These are phyloP conservation scores for Grigorovia transvaalensis DNA, from an alignment of 805 yeast genomes.

Conservation along the genomic window DNA sequence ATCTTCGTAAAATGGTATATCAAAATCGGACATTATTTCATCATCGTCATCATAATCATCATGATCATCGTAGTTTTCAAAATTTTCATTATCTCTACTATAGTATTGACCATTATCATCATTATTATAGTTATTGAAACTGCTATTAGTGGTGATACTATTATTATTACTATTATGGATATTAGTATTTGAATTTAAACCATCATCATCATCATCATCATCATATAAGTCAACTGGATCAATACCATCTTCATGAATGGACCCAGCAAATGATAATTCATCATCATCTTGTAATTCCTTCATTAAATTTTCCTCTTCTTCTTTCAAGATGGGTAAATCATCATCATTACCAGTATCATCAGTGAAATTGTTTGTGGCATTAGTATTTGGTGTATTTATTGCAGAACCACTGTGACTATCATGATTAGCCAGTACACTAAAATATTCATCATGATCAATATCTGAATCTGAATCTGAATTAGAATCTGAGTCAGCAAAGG, in stretches of 20 bases:
- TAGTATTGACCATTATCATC: background rate
- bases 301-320: slow-evolving; percentile 26
- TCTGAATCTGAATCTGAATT: slow-evolving; percentile 28
- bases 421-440: slow-evolving; percentile 21
- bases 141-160: background rate
- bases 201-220: no score
- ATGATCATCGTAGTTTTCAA: slow-evolving; percentile 21
- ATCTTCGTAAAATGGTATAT: slow-evolving; percentile 35
- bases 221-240: slow-evolving; percentile 19
- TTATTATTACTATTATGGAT: slow-evolving; percentile 1
- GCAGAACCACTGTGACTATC: slow-evolving; percentile 12
- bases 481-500: slow-evolving; percentile 25
- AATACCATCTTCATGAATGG: slow-evolving; percentile 25
- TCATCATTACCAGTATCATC: slow-evolving; percentile 26
- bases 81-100: slow-evolving; percentile 9
- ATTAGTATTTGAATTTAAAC: background rate
- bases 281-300: slow-evolving; percentile 25
- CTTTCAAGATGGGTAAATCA: slow-evolving; percentile 23
- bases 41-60: slow-evolving; percentile 26
- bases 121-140: slow-evolving; percentile 1
- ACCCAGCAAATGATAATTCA: slow-evolving; percentile 25
- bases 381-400: slow-evolving; percentile 15
- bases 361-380: slow-evolving; percentile 9
- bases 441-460: slow-evolving; percentile 25
- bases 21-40: slow-evolving; percentile 27